Evolutionary conservation across 352 stramenopile genomes (phyloP), one percentile per base, ranked within the genome.

Genomic region (Heterotrichella gracilis): DNA sequence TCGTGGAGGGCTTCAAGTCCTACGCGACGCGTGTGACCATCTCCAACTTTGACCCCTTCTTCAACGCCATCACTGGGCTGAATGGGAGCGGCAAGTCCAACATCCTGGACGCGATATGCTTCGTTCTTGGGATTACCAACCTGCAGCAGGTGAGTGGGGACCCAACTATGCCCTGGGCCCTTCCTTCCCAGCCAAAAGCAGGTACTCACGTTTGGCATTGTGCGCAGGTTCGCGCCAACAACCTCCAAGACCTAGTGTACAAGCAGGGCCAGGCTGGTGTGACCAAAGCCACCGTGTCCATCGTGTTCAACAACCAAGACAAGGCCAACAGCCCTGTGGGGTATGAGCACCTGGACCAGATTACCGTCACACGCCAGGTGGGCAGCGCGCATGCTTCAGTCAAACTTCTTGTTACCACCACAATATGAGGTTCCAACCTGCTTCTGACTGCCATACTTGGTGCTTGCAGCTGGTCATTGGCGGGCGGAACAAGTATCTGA

Each of bases 1-100:
- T 98, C 71, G 84, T 99, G 72, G 93, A 98, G 77, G 93, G 93
- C 9, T 99, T 99, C 83, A 99, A 99, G 83, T 96, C 88, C 74
- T 99, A 99, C 79, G 92, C 93, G 70, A 93, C 86, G 75, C 83
- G 89, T 71, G 98, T 92, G 24, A 90, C 98, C 19, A 85, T 99
- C 73, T 90, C 87, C 69, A 90, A 90, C 40, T 98, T 98, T 75
- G 93, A 99, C 77, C 84, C 84, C 41, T 85, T 94, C 73, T 99
- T 99, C 79, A 99, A 99, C 76, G 93, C 93, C 69, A 98, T 99
- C 75, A 99, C 92, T 68, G 93, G 93, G 2, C 81, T 98, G 64
- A 99, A 99, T 76, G 93, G 93, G 25, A 96, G 86, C 70, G 93
- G 93, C 73, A 99, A 99, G 78, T 96, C 86, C 25, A 98, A 98